These are phyloP conservation scores for Rhytidiadelphus loreus DNA, from an alignment of 225 moss, liverwort and hornwort species.

Conservation along the genomic window DNA sequence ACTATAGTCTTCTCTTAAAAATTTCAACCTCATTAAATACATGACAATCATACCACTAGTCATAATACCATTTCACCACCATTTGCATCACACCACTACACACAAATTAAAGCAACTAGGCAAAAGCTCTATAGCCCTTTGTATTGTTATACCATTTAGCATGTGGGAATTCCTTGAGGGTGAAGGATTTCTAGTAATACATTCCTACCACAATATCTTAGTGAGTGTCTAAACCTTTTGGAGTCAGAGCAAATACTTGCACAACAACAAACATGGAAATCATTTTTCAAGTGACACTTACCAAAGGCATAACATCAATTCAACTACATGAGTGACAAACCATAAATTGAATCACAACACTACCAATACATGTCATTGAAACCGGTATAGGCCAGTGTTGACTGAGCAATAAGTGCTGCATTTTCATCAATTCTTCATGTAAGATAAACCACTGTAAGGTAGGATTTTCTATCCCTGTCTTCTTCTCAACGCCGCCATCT, in stretches of 20 bases:
- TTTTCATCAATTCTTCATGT: neutral
- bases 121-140: neutral
- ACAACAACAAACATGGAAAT: neutral
- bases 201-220: neutral
- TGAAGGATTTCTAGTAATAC: neutral
- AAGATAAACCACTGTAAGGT: neutral
- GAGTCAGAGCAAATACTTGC: neutral
- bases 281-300: neutral
- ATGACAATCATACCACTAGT: rapidly evolving
- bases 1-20: neutral
- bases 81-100: neutral
- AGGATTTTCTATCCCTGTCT: neutral
- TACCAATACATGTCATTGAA: rapidly evolving
- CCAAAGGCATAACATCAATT: neutral
- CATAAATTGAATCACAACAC: neutral
- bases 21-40: neutral
- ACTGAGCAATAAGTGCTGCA: neutral
- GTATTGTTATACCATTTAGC: neutral
- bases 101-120: neutral
- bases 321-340: neutral
- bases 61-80: neutral
- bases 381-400: rapidly evolving
- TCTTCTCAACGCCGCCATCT: neutral
- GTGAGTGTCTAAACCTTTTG: neutral
- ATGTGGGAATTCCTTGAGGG: neutral